Percentiles rank a stretch among this genome's conserved stretches.
These are phyloP conservation scores for Phaeophleospora eucalypticola DNA, from an alignment of 2,329 filamentous ascomycete species.

Conservation along the genomic window DNA sequence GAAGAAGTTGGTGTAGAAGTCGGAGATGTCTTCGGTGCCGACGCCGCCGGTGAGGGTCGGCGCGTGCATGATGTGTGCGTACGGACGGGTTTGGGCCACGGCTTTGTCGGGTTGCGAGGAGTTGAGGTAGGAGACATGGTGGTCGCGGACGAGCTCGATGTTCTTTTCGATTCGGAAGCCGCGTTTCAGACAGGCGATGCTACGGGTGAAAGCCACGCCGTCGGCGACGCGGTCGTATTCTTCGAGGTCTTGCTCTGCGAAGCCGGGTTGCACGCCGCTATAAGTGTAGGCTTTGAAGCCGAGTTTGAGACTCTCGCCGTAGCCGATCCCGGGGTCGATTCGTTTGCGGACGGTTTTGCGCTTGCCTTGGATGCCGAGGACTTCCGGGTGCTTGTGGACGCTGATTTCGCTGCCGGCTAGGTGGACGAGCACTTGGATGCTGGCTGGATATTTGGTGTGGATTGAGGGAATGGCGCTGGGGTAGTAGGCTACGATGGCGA, in stretches of 20 bases:
- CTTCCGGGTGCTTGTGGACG: slow-evolving; percentile 46
- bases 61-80: slow-evolving; percentile 41
- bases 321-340: slow-evolving; percentile 49
- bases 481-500: slow-evolving; percentile 61
- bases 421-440: slow-evolving; percentile 53
- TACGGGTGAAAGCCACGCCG: slow-evolving; percentile 66
- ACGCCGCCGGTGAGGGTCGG: slow-evolving; percentile 46
- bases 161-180: slow-evolving; percentile 54
- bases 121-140: slow-evolving; percentile 28
- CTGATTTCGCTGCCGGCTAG: slow-evolving; percentile 51
- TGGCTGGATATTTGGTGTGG: slow-evolving; percentile 41
- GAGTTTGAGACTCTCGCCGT: slow-evolving; percentile 45
- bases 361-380: slow-evolving; percentile 53
- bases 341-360: slow-evolving; percentile 46
- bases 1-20: slow-evolving; percentile 58
- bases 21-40: slow-evolving; percentile 39
- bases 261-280: slow-evolving; percentile 56
- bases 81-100: slow-evolving; percentile 35
- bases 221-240: slow-evolving; percentile 62
- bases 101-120: slow-evolving; percentile 35
- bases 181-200: slow-evolving; percentile 55
- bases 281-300: slow-evolving; percentile 52
- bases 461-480: slow-evolving; percentile 54
- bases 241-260: slow-evolving; percentile 66
- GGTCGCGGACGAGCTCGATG: slow-evolving; percentile 44